Percentiles rank a stretch among this genome's conserved stretches.
Conservation (phyloP, 2,329 filamentous ascomycete species). For the Fusarium ambrosium region DNA sequence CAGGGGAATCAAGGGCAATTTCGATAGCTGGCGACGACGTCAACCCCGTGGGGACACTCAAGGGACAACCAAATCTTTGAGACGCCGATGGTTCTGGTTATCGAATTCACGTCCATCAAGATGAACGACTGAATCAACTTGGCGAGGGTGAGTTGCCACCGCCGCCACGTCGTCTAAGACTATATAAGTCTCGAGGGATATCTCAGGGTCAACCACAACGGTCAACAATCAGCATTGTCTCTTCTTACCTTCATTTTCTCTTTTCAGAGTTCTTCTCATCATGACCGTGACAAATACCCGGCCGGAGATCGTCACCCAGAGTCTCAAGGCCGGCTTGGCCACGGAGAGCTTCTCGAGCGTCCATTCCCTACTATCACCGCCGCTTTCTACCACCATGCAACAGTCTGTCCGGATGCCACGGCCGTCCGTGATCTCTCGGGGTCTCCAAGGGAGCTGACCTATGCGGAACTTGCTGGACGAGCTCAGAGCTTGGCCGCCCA, state of each 20-base stretch:
- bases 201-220: slow-evolving; percentile 35
- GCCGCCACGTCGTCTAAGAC: slow-evolving; percentile 28
- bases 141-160: slow-evolving; percentile 28
- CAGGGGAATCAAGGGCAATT: slow-evolving; percentile 35
- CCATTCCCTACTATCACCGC: slow-evolving; percentile 57
- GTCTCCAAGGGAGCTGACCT: slow-evolving; percentile 56
- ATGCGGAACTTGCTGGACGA: slow-evolving; percentile 58
- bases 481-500: slow-evolving; percentile 59
- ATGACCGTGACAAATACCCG: slow-evolving; percentile 14
- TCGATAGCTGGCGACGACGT: slow-evolving; percentile 31
- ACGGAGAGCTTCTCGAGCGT: slow-evolving; percentile 38
- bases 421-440: slow-evolving; percentile 56
- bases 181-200: slow-evolving; percentile 39
- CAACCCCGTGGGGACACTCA: slow-evolving; percentile 19
- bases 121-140: slow-evolving; percentile 27
- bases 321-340: slow-evolving; percentile 25
- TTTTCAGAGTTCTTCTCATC: slow-evolving; percentile 2
- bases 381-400: slow-evolving; percentile 56
- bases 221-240: slow-evolving; percentile 35
- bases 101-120: slow-evolving; percentile 19
- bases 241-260: slow-evolving; percentile 10
- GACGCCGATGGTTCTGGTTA: slow-evolving; percentile 22
- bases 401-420: slow-evolving; percentile 52
- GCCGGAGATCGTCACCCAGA: slow-evolving; percentile 11
- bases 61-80: slow-evolving; percentile 19